Base-by-base conservation (phyloP, 331 rosid species). In the Malus hybrid region DNA sequence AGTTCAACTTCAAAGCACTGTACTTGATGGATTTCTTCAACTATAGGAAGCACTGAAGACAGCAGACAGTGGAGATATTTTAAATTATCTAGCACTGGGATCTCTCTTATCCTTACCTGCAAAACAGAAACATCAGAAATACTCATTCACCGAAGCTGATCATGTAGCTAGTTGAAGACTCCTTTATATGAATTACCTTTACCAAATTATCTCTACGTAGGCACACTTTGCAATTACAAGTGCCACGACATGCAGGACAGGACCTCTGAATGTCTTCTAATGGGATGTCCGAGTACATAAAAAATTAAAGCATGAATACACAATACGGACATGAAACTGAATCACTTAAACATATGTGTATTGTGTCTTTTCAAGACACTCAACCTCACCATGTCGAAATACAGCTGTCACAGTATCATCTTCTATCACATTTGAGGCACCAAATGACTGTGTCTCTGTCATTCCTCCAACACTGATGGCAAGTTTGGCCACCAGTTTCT, bases 201-300 rank as follows among this genome's bases (percentile, higher is more conserved):
- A 95, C 82, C 58, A 96, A 85, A 80, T 95, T 95, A 83, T 91
- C 97, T 70, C 84, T 79, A 24, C 93, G 97, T 56, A 95, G 82
- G 78, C 99, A 95, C 79, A 74, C 84, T 84, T 80, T 92, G 85
- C 98, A 95, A 80, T 87, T 92, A 80, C 98, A 95, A 72, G 79
- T 86, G 75, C 99, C 98, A 68, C 89, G 85, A 76, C 99, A 95
- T 61, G 99, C 97, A 64, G 99, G 99, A 75, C 99, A 95, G 42
- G 68, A 76, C 77, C 76, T 90, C 90, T 89, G 93, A 78, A 92
- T 83, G 68, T 92, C 97, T 62, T 92, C 97, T 83, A 79, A 33
- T 6, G 97, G 71, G 66, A 88, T 77, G 82, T 86, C 85, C 18
- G 89, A 78, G 82, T 95, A 95, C 89, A 97, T 95, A 81, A 71